These are phyloP conservation scores for Erysimum cheiri DNA, from an alignment of 441 rosid genomes.

Conservation along the genomic window DNA sequence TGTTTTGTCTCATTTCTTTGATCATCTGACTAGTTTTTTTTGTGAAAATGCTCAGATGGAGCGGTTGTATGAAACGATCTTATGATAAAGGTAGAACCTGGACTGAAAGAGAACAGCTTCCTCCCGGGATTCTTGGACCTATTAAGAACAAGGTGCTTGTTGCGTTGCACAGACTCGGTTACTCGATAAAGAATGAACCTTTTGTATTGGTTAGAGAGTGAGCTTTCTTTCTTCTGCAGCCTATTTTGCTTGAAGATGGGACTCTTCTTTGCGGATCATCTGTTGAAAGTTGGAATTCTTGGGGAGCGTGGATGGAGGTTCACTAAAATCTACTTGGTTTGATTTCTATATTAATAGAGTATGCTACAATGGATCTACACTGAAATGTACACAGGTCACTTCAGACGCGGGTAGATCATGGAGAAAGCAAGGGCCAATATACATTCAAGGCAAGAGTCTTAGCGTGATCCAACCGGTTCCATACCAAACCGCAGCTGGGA, in stretches of 20 bases:
- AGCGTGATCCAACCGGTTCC: conserved; percentile 97
- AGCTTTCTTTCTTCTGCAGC: conserved; percentile 53
- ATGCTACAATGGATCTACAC: conserved; percentile 23
- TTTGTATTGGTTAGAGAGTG: conserved; percentile 1
- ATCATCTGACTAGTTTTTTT: conserved; percentile 13
- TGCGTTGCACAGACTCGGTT: background rate
- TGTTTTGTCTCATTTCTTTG: conserved; percentile 15
- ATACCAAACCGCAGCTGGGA: conserved; percentile 61
- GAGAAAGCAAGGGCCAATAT: conserved; percentile 84
- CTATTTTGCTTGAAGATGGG: conserved; percentile 76
- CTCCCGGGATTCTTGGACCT: conserved; percentile 91
- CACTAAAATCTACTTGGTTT: conserved; percentile 7
- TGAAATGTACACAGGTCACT: conserved; percentile 57
- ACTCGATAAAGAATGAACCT: background rate
- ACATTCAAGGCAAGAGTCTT: conserved; percentile 62
- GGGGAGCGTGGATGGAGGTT: conserved; percentile 96
- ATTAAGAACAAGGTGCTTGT: conserved; percentile 80
- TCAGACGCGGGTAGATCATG: conserved; percentile 75
- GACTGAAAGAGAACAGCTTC: conserved; percentile 87
- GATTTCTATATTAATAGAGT: background rate
- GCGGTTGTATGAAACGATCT: conserved; percentile 90
- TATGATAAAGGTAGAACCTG: conserved; percentile 80
- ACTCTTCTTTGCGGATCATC: conserved; percentile 86
- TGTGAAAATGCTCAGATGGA: conserved; percentile 65
- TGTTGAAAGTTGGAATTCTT: conserved; percentile 92